Conservation (phyloP, 108 stramenopile species). For the Tribonema minus region DNA sequence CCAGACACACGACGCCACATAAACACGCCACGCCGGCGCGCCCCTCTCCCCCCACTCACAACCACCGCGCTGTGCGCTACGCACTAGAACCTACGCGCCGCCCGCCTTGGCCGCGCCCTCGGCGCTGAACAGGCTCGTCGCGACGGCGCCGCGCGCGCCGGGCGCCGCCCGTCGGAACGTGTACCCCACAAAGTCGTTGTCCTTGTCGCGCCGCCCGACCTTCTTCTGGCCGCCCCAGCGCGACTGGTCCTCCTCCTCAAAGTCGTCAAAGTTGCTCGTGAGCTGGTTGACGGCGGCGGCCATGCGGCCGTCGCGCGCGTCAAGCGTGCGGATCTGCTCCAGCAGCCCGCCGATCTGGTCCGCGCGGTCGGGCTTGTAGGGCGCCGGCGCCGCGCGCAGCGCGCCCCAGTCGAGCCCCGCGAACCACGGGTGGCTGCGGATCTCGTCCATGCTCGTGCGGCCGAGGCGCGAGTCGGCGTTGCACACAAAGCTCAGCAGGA, state of each 20-base stretch:
- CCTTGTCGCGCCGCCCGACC: slow-evolving; percentile 19
- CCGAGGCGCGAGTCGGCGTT: slow-evolving; percentile 48
- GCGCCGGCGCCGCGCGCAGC: slow-evolving; percentile 46
- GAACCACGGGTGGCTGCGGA: slow-evolving; percentile 57
- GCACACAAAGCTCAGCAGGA: slow-evolving; percentile 38
- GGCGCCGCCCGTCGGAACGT: too few species aligned
- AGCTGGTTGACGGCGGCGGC: slow-evolving; percentile 2
- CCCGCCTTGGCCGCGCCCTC: too few species aligned
- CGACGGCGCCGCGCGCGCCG: too few species aligned
- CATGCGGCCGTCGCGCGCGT: background rate
- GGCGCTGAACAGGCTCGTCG: too few species aligned
- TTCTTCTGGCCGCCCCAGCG: slow-evolving; percentile 16
- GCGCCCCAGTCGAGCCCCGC: slow-evolving; percentile 32
- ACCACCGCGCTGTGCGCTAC: too few species aligned
- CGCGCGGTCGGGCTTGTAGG: slow-evolving; percentile 49
- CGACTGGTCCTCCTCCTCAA: slow-evolving; percentile 24
- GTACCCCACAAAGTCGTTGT: too few species aligned
- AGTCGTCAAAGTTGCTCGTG: slow-evolving; percentile 39
- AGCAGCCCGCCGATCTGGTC: slow-evolving; percentile 29
- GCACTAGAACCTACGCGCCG: too few species aligned
- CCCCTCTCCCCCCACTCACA: too few species aligned
- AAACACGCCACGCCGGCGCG: too few species aligned
- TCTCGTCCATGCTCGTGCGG: slow-evolving; percentile 44
- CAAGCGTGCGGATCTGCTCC: slow-evolving; percentile 1
- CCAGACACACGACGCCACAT: too few species aligned